These are phyloP conservation scores for Dictyostelium intermedium DNA, from an alignment of 78 protist genomes.

Conservation along the genomic window DNA sequence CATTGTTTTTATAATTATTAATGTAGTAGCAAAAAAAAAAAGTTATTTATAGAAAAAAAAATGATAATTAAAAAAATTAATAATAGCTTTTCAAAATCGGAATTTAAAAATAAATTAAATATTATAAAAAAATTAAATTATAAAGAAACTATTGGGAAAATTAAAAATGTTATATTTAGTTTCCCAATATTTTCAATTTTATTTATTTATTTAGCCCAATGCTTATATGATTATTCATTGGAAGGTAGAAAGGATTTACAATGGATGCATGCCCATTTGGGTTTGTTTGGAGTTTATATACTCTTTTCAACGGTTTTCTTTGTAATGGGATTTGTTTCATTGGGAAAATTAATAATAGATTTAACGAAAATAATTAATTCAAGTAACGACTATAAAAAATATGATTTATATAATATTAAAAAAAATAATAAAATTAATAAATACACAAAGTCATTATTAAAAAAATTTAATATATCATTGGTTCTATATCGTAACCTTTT, in stretches of 20 bases:
- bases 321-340: background rate
- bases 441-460: background rate
- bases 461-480: background rate
- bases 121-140: background rate
- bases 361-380: background rate
- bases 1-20: background rate
- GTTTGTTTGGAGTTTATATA: conserved; percentile 36
- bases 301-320: background rate
- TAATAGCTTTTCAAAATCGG: background rate
- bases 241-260: conserved; percentile 64
- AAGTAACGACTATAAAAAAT: background rate
- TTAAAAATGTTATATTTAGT: background rate
- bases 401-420: background rate
- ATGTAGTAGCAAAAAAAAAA: background rate
- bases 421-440: background rate
- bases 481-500: background rate
- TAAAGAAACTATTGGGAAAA: background rate
- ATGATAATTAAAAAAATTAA: conserved; percentile 3
- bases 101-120: background rate
- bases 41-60: background rate
- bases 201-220: background rate
- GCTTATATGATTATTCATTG: conserved; percentile 27
- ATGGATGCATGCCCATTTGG: conserved; percentile 55
- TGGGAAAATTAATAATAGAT: background rate
- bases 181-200: background rate